These are phyloP conservation scores for Ophidiomyces ophidiicola DNA, from an alignment of 2,329 filamentous ascomycete species.

Conservation along the genomic window DNA sequence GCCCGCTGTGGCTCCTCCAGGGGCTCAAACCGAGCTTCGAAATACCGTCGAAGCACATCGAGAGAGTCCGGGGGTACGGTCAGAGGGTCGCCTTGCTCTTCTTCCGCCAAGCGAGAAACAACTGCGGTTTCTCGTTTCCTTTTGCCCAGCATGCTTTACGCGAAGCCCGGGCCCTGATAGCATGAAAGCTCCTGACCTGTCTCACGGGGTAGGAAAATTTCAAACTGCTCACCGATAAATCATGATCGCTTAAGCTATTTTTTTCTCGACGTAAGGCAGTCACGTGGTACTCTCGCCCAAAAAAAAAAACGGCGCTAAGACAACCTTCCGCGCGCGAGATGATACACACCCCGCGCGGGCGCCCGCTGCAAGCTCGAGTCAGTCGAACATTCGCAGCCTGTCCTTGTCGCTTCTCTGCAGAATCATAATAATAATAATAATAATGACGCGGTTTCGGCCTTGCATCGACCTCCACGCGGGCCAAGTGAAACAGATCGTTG, in stretches of 20 bases:
- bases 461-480: constrained; percentile 98
- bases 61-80: constrained; percentile 44
- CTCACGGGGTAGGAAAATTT: too few relatives aligned
- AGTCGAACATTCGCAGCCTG: neutral
- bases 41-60: constrained; percentile 68
- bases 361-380: too few relatives aligned
- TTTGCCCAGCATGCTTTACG: constrained; percentile 35
- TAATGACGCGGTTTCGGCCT: constrained; percentile 86
- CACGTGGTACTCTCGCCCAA: too few relatives aligned
- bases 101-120: constrained; percentile 19
- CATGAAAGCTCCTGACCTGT: neutral
- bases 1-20: constrained; percentile 36
- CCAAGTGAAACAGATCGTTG: constrained; percentile 96
- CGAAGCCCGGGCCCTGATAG: too few relatives aligned
- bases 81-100: constrained; percentile 18
- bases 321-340: too few relatives aligned
- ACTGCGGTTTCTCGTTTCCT: constrained; percentile 36
- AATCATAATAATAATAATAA: neutral
- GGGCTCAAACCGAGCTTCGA: constrained; percentile 78
- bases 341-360: too few relatives aligned
- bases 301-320: too few relatives aligned
- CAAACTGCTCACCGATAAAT: too few relatives aligned
- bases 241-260: too few relatives aligned
- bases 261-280: too few relatives aligned
- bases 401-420: too few relatives aligned